Evolutionary conservation across 441 rosid genomes (phyloP), one percentile per base, ranked within the genome.

Genomic region (Populus hybrid): DNA sequence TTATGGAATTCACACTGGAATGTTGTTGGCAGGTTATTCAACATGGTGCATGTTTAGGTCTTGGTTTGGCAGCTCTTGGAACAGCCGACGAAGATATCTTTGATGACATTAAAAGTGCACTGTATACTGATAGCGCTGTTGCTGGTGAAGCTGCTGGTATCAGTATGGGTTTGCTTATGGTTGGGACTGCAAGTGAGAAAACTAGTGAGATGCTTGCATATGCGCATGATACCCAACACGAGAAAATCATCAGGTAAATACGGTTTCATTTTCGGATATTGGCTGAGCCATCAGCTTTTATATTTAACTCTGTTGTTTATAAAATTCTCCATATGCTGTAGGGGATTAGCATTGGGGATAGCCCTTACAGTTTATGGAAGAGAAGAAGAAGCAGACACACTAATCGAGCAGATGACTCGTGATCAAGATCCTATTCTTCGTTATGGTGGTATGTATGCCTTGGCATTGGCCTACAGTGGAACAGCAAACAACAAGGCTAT

Each of bases 131-230:
- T 81, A 93, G 97, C 86, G 98, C 98, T 57, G 97, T 96, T 80
- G 97, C 98, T 69, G 97, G 99, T 77, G 99, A 96, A 86, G 99
- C 99, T 87, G 99, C 98, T 84, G 99, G 99, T 38, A 90, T 96
- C 75, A 89, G 98, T 86, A 93, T 96, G 93, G 98, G 99, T 74
- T 83, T 96, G 81, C 92, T 96, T n/a, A 90, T 94, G 98, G 99
- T 93, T 79, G 99, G 99, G 83, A 94, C 99, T 75, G 98, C 98
- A 18, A 96, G 95, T 75, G 97, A 91, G 86, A 94, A 91, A 82
- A 98, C 98, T 21, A 84, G 95, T 66, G 98, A 96, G 90, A 96
- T 96, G 98, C 99, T 96, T 83, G 86, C 91, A 50, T 96, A 94
- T 83, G 97, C 99, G 74, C 99, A 96, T 77, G 98, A 93, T 85